Base-by-base conservation (phyloP, 1,139 yeast species). In the Scheffersomyces lignicola region DNA sequence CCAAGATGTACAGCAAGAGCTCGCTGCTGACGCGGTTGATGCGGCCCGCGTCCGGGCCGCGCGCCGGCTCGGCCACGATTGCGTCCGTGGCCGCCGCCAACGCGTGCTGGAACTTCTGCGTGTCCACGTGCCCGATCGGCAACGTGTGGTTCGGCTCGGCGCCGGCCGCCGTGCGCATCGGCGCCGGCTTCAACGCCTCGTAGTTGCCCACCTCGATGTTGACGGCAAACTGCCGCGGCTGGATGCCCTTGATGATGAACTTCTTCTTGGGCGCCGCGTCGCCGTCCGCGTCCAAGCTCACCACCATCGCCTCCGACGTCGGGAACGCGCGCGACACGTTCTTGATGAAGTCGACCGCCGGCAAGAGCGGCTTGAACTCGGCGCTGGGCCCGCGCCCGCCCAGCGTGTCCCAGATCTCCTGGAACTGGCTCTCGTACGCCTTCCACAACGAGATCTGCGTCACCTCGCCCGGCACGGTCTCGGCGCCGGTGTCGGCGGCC, bases 401-500 rank as follows among this genome's bases (percentile, higher is more conserved):
- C 12, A 58, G 52, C 9, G 43, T 30, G 29, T 43, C 37, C 68
- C 73, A 62, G 34, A 62, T 61, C 35, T 65, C 65, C 39, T 71
- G 71, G 51, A 92, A 92, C 55, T 85, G 95, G 18, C 80, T 69
- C 56, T 92, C 98, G 60, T 92, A 92, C 0, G 96, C 82, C 57
- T 90, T 88, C 99, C 99, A 92, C 33, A 92, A 73, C 10, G 95
- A 85, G 21, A 92, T 89, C 61, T 92, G 99, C 0, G 97, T 90
- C 7, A 90, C 96, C 56, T 89, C 96, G 4, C 95, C 89, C 3
- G 69, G 64, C 9, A 54, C 41, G 21, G 50, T 56, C 12, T 58
- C 63, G 23, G 49, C 49, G n/a, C n/a, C n/a, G n/a, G n/a, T n/a
- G 18, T 16, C 18, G 5, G 18, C 18, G 5, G 13, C 13, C 9